Percentiles rank a stretch among this genome's conserved stretches.
Conservation (phyloP, 768 basidiomycete species). For the Pulveroboletus frians region DNA sequence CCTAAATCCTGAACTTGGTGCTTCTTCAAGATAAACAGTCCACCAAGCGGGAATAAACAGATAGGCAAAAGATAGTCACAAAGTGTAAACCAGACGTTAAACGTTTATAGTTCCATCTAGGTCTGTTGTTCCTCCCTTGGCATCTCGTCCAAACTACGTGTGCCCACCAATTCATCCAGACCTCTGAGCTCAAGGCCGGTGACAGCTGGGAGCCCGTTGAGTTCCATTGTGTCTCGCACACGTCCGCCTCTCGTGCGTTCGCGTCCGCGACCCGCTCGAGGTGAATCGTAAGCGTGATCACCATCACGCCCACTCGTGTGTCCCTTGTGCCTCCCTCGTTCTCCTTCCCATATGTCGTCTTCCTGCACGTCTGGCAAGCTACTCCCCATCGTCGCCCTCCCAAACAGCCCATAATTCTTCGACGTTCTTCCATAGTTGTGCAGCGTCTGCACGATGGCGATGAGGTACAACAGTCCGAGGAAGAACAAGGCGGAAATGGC, state of each 20-base stretch:
- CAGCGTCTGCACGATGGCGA: slow-evolving; percentile 57
- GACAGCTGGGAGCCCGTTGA: slow-evolving; percentile 21
- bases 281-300: background rate
- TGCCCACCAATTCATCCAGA: slow-evolving; percentile 16
- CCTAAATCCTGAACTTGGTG: background rate
- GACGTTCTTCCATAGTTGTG: slow-evolving; percentile 45
- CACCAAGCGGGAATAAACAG: background rate
- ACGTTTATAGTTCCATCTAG: background rate
- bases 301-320: background rate
- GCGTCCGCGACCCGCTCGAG: slow-evolving; percentile 7
- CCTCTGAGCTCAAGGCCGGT: slow-evolving; percentile 26
- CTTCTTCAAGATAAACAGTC: background rate
- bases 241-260: slow-evolving; percentile 2
- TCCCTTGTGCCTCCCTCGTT: slow-evolving; percentile 3
- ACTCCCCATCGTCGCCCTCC: background rate
- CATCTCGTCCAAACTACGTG: slow-evolving; percentile 11
- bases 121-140: slow-evolving; percentile 8
- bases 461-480: slow-evolving; percentile 58
- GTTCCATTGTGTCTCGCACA: slow-evolving; percentile 9
- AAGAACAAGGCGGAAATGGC: slow-evolving; percentile 49
- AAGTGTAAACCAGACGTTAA: background rate
- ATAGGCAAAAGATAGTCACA: background rate
- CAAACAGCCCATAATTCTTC: background rate
- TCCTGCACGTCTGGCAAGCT: background rate
- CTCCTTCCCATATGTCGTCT: background rate